Conservation (phyloP, 2,329 filamentous ascomycete genomes). For the Fusarium coffeatum region DNA sequence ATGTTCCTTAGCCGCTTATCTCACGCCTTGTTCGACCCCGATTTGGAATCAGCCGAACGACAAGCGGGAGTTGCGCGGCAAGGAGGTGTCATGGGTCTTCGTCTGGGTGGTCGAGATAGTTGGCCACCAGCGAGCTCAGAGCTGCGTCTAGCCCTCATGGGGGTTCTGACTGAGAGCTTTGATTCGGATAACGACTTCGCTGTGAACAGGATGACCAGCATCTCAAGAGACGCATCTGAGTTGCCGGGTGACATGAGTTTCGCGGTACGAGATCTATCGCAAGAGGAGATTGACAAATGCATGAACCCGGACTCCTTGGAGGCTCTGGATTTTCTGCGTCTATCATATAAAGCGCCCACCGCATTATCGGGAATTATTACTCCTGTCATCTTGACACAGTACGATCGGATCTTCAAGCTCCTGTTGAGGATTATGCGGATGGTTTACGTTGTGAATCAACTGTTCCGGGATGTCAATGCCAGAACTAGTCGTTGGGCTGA, state of each 20-base stretch:
- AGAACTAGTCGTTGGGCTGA: slow-evolving; percentile 51
- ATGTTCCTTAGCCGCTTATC: slow-evolving; percentile 84
- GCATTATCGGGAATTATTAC: slow-evolving; percentile 81
- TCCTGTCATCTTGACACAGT: slow-evolving; percentile 75
- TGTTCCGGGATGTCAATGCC: slow-evolving; percentile 68
- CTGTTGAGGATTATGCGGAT: slow-evolving; percentile 82
- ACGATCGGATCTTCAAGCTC: slow-evolving; percentile 86
- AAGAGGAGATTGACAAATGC: slow-evolving; percentile 83
- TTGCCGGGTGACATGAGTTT: slow-evolving; percentile 83
- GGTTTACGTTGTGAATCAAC: slow-evolving; percentile 76
- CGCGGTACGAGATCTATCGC: slow-evolving; percentile 81
- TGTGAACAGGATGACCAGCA: slow-evolving; percentile 44
- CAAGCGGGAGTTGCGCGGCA: slow-evolving; percentile 74
- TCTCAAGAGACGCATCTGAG: slow-evolving; percentile 48
- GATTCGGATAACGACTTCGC: slow-evolving; percentile 44
- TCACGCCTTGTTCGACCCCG: slow-evolving; percentile 85
- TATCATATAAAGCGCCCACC: slow-evolving; percentile 83
- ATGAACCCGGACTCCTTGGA: slow-evolving; percentile 85
- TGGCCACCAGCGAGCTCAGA: slow-evolving; percentile 98
- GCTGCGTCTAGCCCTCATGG: slow-evolving; percentile 88
- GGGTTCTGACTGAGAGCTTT: slow-evolving; percentile 82
- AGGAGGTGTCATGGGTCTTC: slow-evolving; percentile 81
- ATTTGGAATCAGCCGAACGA: slow-evolving; percentile 82
- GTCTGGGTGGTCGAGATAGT: slow-evolving; percentile 80
- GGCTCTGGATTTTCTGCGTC: slow-evolving; percentile 90